Percentiles rank a stretch among this genome's conserved stretches.
phyloP scores from a whole-genome alignment of 2,329 filamentous ascomycete species.

The Fusarium subtropicale region DNA sequence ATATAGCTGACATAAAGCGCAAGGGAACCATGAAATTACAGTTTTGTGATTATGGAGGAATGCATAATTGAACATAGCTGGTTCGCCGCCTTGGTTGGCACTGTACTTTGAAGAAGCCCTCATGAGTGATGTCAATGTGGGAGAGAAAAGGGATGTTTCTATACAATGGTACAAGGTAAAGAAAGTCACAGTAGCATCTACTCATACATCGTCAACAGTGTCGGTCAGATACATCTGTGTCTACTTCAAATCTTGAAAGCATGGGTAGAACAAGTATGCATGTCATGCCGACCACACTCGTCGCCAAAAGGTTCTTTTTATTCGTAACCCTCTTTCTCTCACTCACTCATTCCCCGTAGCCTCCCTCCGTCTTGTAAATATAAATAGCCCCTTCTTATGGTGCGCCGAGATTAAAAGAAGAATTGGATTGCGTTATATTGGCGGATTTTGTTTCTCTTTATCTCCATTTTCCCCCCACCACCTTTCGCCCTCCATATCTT shows the following conservation, averaged over 20 bases:
- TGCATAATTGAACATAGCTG: slow-evolving; percentile 25
- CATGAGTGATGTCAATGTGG: slow-evolving; percentile 1
- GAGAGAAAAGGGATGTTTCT: slow-evolving; percentile 47
- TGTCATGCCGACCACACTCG: slow-evolving; percentile 16
- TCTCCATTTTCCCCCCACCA: slow-evolving; percentile 10
- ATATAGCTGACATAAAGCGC: slow-evolving; percentile 22
- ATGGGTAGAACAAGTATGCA: slow-evolving; percentile 6
- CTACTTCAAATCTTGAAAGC: background rate
- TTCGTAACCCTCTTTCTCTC: slow-evolving; percentile 19
- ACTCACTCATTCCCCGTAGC: slow-evolving; percentile 3
- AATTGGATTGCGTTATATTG: slow-evolving; percentile 28
- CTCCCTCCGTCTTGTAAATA: slow-evolving; percentile 29
- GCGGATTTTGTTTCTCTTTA: slow-evolving; percentile 23
- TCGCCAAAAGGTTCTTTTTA: slow-evolving; percentile 24
- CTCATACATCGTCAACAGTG: slow-evolving; percentile 13
- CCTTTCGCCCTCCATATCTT: background rate
- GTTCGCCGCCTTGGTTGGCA: slow-evolving; percentile 26
- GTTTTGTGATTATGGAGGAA: slow-evolving; percentile 33
- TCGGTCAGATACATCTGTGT: background rate
- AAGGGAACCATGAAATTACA: slow-evolving; percentile 21
- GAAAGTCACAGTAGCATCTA: slow-evolving; percentile 39
- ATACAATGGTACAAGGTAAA: slow-evolving; percentile 54
- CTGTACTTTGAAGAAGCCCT: background rate
- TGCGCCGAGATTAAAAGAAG: slow-evolving; percentile 40
- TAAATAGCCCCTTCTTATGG: slow-evolving; percentile 33